phyloP scores from a whole-genome alignment of 169 alveolate species.

The Cryptosporidium sp. region DNA sequence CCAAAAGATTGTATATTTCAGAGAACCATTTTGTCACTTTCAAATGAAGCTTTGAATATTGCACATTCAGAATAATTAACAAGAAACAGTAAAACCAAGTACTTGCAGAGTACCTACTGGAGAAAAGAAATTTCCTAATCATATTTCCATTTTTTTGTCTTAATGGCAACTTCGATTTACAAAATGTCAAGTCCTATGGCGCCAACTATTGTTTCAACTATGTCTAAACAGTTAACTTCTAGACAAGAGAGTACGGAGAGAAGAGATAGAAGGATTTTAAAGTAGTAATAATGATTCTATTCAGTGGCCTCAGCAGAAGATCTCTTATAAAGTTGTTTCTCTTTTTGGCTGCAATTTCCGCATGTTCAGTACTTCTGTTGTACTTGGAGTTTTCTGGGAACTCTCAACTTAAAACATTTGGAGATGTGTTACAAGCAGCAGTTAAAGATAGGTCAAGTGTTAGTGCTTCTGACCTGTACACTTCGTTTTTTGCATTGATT shows the following conservation, averaged over 20 bases:
- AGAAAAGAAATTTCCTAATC: neutral
- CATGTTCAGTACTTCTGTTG: neutral
- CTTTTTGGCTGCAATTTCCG: neutral
- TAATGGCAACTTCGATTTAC: neutral
- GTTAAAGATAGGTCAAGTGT: neutral
- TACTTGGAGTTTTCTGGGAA: constrained; percentile 32
- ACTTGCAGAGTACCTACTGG: neutral
- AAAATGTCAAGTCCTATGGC: neutral
- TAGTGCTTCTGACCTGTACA: neutral
- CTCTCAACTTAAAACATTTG: constrained; percentile 6
- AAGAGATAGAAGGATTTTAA: too few species aligned
- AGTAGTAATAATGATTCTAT: neutral
- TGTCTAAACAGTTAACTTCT: neutral
- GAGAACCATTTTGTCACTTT: constrained; percentile 42
- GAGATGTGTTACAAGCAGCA: constrained; percentile 51
- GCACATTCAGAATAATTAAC: neutral
- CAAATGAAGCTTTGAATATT: constrained; percentile 21
- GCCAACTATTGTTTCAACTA: neutral
- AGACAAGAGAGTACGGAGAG: neutral
- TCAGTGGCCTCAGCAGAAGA: neutral
- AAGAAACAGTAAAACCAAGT: constrained; percentile 9
- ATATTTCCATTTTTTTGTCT: neutral
- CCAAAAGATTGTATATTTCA: constrained; percentile 35
- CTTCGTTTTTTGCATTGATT: neutral
- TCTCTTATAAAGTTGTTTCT: neutral